These are phyloP conservation scores for Malus asiatica DNA, from an alignment of 306 rosid species.

Conservation along the genomic window DNA sequence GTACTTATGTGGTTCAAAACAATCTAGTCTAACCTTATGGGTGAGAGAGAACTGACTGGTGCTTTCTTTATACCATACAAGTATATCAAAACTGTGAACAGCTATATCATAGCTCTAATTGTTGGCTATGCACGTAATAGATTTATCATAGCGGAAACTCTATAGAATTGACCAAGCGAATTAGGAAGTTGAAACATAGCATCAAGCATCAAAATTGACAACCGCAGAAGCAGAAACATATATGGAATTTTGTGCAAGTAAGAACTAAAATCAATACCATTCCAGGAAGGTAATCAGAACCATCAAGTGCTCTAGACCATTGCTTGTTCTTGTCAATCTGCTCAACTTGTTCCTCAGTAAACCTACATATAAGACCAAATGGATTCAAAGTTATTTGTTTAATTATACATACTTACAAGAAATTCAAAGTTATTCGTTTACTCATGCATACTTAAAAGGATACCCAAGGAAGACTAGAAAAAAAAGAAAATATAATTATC, in stretches of 20 bases:
- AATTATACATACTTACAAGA: background rate
- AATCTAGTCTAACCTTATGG: background rate
- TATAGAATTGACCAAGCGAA: background rate
- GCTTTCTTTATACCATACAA: background rate
- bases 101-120: background rate
- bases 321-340: conserved; percentile 84
- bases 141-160: background rate
- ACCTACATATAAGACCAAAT: conserved; percentile 36
- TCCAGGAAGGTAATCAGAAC: conserved; percentile 98
- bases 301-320: conserved; percentile 98
- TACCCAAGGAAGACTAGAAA: background rate
- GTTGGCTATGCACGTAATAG: background rate
- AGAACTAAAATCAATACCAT: conserved; percentile 50
- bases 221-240: background rate
- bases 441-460: background rate
- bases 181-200: background rate
- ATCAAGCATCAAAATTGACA: background rate
- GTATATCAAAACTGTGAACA: background rate
- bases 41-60: background rate
- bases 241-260: background rate
- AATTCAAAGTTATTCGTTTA: background rate
- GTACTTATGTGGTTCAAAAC: background rate
- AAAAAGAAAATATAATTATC: background rate
- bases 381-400: no score
- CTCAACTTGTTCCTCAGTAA: conserved; percentile 68